Conservation (phyloP, 345 rosid genomes). For the Iberis pinnata region DNA sequence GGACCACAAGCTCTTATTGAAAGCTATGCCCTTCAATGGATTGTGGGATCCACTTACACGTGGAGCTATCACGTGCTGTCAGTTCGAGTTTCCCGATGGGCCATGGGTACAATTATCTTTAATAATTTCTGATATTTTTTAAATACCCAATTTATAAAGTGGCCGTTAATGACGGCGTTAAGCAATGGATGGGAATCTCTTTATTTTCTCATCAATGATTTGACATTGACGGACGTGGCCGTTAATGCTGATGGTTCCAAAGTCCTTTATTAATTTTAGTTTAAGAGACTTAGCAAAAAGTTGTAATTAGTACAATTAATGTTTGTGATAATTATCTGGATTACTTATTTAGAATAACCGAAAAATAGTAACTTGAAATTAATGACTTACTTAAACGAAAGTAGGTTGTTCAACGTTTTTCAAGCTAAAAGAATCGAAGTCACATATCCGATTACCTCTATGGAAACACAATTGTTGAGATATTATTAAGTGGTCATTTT, state of each 20-base stretch:
- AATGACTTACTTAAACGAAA: no score
- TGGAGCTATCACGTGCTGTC: constrained; percentile 30
- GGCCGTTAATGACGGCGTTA: constrained; percentile 36
- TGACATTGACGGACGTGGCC: constrained; percentile 14
- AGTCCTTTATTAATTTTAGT: no score
- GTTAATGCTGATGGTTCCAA: no score
- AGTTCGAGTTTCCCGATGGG: constrained; percentile 26
- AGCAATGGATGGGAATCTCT: constrained; percentile 6
- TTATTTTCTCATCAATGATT: not conserved
- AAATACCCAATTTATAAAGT: no score
- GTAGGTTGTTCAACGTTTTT: not conserved
- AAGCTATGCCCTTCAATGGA: constrained; percentile 11
- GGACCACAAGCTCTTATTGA: constrained; percentile 27
- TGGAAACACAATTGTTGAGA: not conserved
- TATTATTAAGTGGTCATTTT: no score
- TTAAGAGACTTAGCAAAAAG: no score
- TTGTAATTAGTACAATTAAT: no score
- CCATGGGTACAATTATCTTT: not conserved
- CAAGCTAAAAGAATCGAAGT: not conserved
- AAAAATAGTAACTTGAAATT: no score
- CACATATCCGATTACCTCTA: not conserved
- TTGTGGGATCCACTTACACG: constrained; percentile 18
- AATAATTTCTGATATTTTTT: constrained; percentile 10
- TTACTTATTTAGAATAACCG: no score
- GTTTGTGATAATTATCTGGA: no score